These are phyloP conservation scores for Flueggea neowawraea DNA, from an alignment of 441 rosid genomes.

Conservation along the genomic window DNA sequence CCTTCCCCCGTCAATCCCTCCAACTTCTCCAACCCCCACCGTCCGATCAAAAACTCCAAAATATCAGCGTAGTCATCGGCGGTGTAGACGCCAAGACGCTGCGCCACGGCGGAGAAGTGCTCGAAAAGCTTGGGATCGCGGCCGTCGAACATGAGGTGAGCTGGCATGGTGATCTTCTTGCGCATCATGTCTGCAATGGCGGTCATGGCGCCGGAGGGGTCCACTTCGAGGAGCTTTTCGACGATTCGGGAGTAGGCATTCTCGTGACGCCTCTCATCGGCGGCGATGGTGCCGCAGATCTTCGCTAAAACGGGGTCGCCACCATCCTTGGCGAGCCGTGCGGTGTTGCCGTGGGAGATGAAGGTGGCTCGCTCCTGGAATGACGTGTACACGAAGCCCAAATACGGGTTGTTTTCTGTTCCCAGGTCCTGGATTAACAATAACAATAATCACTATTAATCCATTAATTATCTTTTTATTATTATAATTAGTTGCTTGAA, in stretches of 20 bases:
- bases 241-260: slow-evolving; percentile 40
- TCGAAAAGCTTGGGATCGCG: slow-evolving; percentile 41
- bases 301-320: slow-evolving; percentile 40
- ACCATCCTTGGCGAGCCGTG: slow-evolving; percentile 34
- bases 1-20: slow-evolving; percentile 46
- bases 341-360: slow-evolving; percentile 59
- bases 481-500: no score
- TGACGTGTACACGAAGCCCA: slow-evolving; percentile 55
- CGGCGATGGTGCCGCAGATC: slow-evolving; percentile 50
- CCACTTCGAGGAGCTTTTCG: slow-evolving; percentile 55
- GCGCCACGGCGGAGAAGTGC: slow-evolving; percentile 49
- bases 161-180: slow-evolving; percentile 57
- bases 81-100: slow-evolving; percentile 52
- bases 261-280: slow-evolving; percentile 53
- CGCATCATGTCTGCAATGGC: slow-evolving; percentile 49
- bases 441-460: no score
- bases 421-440: slow-evolving; percentile 26
- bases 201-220: slow-evolving; percentile 30
- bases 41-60: slow-evolving; percentile 40
- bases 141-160: slow-evolving; percentile 57
- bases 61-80: slow-evolving; percentile 52
- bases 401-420: slow-evolving; percentile 47
- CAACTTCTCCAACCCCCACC: slow-evolving; percentile 49
- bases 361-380: slow-evolving; percentile 63
- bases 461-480: no score